Conservation (phyloP, 495 filamentous ascomycete species). For the Hyaloscypha hepaticicola region DNA sequence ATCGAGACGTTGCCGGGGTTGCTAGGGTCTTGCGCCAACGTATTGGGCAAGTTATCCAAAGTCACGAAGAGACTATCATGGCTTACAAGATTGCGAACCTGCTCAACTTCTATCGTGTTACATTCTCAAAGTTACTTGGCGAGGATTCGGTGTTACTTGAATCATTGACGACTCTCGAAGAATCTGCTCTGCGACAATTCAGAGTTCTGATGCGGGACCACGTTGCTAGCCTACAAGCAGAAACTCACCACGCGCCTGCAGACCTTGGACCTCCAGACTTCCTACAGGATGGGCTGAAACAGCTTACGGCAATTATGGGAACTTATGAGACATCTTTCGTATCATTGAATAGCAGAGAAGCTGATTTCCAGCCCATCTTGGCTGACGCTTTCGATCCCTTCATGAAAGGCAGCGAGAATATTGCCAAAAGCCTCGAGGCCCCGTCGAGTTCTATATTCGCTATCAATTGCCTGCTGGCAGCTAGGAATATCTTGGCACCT, state of each 20-base stretch:
- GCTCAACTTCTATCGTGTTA: conserved; percentile 82
- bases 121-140: conserved; percentile 77
- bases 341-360: conserved; percentile 47
- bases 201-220: conserved; percentile 75
- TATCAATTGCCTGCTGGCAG: conserved; percentile 74
- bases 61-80: conserved; percentile 83
- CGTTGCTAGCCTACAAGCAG: conserved; percentile 67
- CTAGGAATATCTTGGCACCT: conserved; percentile 46
- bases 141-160: conserved; percentile 67
- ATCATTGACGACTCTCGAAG: conserved; percentile 63
- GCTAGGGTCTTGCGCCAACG: conserved; percentile 75
- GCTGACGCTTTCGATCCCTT: conserved; percentile 84
- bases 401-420: conserved; percentile 66
- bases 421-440: conserved; percentile 58
- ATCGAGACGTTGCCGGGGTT: conserved; percentile 78
- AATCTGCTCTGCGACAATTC: conserved; percentile 82
- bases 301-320: conserved; percentile 71
- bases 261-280: conserved; percentile 83
- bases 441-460: conserved; percentile 70
- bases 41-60: conserved; percentile 87
- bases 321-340: conserved; percentile 80
- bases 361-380: conserved; percentile 77
- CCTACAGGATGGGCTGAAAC: conserved; percentile 74
- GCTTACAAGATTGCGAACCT: conserved; percentile 89
- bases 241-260: conserved; percentile 60